phyloP scores from a whole-genome alignment of 148 eudicot species.

The Hydrangea macrophylla region DNA sequence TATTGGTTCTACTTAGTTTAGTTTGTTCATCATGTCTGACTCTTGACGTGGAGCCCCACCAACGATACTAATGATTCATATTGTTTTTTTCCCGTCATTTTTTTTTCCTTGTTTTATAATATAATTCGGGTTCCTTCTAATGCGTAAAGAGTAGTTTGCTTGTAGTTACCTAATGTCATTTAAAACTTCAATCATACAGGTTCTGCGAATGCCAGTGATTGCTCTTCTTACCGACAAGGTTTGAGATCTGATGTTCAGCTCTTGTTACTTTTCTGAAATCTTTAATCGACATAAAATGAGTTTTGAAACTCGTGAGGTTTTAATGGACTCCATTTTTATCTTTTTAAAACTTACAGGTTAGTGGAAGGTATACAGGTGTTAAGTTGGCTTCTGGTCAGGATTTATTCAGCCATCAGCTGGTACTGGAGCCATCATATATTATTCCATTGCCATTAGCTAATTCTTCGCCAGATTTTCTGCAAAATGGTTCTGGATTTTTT shows the following conservation, averaged over 20 bases:
- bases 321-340: background rate
- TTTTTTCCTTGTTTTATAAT: background rate
- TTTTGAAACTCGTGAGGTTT: background rate
- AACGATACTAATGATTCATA: background rate
- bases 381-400: constrained; percentile 83
- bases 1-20: background rate
- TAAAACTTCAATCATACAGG: constrained; percentile 39
- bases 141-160: background rate
- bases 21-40: background rate
- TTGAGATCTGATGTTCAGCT: background rate
- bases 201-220: constrained; percentile 70
- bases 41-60: background rate
- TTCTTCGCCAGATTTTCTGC: constrained; percentile 22
- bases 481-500: constrained; percentile 25
- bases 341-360: constrained; percentile 41
- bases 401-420: constrained; percentile 64
- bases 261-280: constrained; percentile 6
- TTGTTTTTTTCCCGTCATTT: background rate
- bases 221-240: constrained; percentile 74
- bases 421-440: constrained; percentile 57
- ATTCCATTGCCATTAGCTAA: constrained; percentile 33
- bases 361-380: constrained; percentile 61
- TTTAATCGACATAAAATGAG: background rate
- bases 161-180: background rate
- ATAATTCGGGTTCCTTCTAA: background rate